Conservation (phyloP, 352 stramenopile genomes). For the Phytophthora megakarya region DNA sequence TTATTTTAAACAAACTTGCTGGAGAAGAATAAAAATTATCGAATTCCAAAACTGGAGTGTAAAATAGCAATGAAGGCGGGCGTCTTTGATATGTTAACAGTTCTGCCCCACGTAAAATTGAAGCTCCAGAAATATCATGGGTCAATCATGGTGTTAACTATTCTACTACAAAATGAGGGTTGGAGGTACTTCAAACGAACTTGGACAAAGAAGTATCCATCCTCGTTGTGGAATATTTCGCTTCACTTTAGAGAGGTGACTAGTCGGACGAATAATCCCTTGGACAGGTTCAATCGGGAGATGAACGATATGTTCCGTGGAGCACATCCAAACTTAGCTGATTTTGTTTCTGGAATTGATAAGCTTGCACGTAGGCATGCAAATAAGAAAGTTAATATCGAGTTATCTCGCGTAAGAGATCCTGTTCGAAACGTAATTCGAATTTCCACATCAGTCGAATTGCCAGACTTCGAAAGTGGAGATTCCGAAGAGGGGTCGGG, state of each 20-base stretch:
- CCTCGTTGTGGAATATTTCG: no score
- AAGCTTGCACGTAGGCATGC: constrained; percentile 1
- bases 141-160: neutral
- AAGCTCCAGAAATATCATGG: neutral
- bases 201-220: neutral
- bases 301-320: constrained; percentile 21
- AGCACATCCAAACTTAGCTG: constrained; percentile 10
- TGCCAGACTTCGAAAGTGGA: no score
- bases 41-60: neutral
- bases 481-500: no score
- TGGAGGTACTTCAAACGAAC: neutral
- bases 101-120: neutral
- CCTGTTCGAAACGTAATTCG: no score
- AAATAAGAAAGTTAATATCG: no score
- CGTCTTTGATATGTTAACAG: neutral
- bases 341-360: constrained; percentile 28
- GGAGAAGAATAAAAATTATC: neutral
- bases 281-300: constrained; percentile 30
- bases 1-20: neutral
- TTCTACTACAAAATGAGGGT: neutral
- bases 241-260: neutral
- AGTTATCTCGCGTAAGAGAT: no score
- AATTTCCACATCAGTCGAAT: no score
- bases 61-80: neutral
- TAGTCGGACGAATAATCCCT: constrained; percentile 10